These are phyloP conservation scores for Cryptosporidium sp. DNA, from an alignment of 169 alveolate genomes.

Conservation along the genomic window DNA sequence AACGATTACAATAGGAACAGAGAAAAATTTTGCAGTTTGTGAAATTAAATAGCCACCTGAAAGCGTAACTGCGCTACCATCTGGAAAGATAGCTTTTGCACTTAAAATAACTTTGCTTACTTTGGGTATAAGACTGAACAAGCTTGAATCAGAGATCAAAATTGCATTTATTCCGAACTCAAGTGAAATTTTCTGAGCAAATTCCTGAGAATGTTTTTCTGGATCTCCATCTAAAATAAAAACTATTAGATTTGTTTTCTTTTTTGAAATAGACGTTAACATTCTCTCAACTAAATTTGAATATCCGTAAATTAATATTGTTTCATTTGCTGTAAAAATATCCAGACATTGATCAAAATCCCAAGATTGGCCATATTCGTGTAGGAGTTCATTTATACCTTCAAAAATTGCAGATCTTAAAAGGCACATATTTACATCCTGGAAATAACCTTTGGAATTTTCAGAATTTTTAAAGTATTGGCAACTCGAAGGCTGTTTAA, in stretches of 20 bases:
- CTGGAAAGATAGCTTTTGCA: constrained; percentile 69
- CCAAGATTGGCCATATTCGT: constrained; percentile 69
- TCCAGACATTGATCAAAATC: constrained; percentile 67
- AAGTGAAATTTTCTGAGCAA: constrained; percentile 19
- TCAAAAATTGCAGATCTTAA: constrained; percentile 63
- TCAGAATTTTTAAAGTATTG: constrained; percentile 1
- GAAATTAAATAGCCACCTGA: constrained; percentile 73
- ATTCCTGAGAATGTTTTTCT: constrained; percentile 41
- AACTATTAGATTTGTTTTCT: constrained; percentile 25
- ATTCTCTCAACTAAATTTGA: constrained; percentile 57
- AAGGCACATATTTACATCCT: constrained; percentile 23
- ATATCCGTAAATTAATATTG: constrained; percentile 53
- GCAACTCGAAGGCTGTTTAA: not conserved
- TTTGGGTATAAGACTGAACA: constrained; percentile 59
- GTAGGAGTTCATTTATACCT: constrained; percentile 72
- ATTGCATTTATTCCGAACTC: constrained; percentile 46
- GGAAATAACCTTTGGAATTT: not conserved
- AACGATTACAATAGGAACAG: constrained; percentile 54
- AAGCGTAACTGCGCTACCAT: constrained; percentile 74
- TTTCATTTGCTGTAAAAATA: constrained; percentile 51
- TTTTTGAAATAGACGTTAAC: constrained; percentile 53
- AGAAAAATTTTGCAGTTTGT: constrained; percentile 43
- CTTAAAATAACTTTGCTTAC: constrained; percentile 59
- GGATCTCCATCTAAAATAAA: constrained; percentile 69
- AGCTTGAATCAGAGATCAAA: constrained; percentile 66